Evolutionary conservation across 371 early-diverging fungal genomes (phyloP).

Genomic region (Rhizopus delemar): DNA sequence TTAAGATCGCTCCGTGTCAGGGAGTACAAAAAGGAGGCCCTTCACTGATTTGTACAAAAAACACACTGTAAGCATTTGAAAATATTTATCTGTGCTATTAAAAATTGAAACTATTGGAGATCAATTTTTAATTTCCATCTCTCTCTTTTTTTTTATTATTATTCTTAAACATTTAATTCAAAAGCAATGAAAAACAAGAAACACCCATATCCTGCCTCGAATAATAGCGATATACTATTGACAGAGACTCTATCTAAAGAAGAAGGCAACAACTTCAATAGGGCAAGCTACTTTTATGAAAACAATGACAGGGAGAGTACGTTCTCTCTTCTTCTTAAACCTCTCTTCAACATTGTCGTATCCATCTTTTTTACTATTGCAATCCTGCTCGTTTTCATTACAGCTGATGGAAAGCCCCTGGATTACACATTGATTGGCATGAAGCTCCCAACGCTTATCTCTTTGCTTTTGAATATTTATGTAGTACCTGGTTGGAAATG

Average conservation of each 20-base stretch:
- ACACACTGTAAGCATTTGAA: not conserved
- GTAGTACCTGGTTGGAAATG: conserved; percentile 28
- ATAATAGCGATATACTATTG: not conserved
- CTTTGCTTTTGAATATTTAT: conserved; percentile 22
- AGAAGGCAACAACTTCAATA: not conserved
- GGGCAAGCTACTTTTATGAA: not conserved
- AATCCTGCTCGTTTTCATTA: conserved; percentile 14
- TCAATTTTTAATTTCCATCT: not conserved
- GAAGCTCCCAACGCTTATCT: conserved; percentile 22
- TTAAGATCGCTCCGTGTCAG: not conserved
- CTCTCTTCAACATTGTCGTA: conserved; percentile 10
- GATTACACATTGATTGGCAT: conserved; percentile 24
- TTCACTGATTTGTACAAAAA: not conserved
- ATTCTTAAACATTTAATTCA: not conserved
- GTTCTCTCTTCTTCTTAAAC: conserved; percentile 1
- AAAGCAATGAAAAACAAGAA: not conserved
- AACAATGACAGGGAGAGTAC: not conserved
- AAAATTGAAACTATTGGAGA: not conserved
- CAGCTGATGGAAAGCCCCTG: conserved; percentile 27
- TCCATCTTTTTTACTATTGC: conserved; percentile 12
- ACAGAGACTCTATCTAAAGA: not conserved
- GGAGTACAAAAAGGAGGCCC: conserved; percentile 1
- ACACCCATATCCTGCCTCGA: not conserved
- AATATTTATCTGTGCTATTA: not conserved
- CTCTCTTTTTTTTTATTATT: not conserved